Conservation (phyloP, 352 stramenopile species). For the Phytophthora aleatoria region DNA sequence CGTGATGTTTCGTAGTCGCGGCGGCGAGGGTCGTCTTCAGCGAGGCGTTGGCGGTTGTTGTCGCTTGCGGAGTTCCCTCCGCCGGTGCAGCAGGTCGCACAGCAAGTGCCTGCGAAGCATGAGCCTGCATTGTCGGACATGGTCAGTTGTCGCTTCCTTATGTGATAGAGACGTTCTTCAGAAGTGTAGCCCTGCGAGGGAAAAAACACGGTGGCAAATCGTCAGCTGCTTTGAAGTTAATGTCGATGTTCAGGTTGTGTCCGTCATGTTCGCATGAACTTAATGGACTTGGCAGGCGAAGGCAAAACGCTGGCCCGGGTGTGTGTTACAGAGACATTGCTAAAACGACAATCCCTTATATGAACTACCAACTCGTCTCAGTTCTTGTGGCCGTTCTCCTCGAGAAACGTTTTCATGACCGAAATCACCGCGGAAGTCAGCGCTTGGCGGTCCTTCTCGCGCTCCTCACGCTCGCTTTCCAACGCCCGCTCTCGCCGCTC, state of each 20-base stretch:
- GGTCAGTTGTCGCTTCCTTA: constrained; percentile 12
- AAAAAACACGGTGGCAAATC: constrained; percentile 22
- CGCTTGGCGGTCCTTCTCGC: constrained; percentile 37
- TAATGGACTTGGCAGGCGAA: neutral
- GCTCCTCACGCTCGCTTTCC: constrained; percentile 32
- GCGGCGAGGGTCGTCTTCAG: constrained; percentile 27
- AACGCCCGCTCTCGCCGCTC: constrained; percentile 35
- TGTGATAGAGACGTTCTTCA: constrained; percentile 22
- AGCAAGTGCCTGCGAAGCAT: constrained; percentile 28
- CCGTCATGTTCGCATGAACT: neutral
- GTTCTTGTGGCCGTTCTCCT: constrained; percentile 22
- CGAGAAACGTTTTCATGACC: constrained; percentile 36
- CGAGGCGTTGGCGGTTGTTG: constrained; percentile 20
- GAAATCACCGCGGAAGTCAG: constrained; percentile 30
- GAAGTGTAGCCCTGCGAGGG: constrained; percentile 16
- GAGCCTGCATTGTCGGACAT: constrained; percentile 25
- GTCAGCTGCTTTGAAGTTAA: constrained; percentile 22
- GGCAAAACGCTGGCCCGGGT: neutral
- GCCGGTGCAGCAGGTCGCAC: constrained; percentile 22
- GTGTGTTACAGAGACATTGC: constrained; percentile 15
- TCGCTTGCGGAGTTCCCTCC: constrained; percentile 10
- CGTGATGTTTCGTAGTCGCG: constrained; percentile 28
- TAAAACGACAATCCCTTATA: constrained; percentile 24
- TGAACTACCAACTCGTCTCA: constrained; percentile 26
- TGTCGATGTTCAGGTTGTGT: constrained; percentile 1